Evolutionary conservation across 257 asterid genomes (phyloP), one percentile per base, ranked within the genome.

Genomic region (Nemophila menziesii): DNA sequence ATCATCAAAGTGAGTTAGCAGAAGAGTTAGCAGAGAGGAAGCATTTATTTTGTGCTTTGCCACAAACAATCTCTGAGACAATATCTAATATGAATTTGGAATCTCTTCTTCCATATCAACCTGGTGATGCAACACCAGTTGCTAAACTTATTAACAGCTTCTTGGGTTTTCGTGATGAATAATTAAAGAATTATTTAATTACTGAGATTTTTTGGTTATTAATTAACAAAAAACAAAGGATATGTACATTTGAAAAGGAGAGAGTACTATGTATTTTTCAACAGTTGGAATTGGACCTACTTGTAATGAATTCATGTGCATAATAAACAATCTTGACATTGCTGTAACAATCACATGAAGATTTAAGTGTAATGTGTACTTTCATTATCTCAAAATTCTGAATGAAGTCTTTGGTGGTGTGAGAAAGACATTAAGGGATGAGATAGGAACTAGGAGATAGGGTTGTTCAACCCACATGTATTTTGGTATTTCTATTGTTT

Each of bases 1-100:
- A 90, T 57, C 99, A 85, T 69, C 99, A 90, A 66, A 75, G 79
- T 2, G 96, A 90, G 65, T 69, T 90, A 37, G 96, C 98, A 17
- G 98, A 89, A 59, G 95, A 75, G 68, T 75, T 89, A 49, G 98
- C 95, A 0, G 83, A 76, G 47, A 59, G 83, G 60, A 81, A 73
- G 23, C 95, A 89, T 54, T 68, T 89, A 82, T 73, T 75, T 62
- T 84, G 85, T 24, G 86, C 93, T 73, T 69, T 67, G 17, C 97
- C 97, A 5, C 79, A 71, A 57, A 73, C 80, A 1, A 85, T 87
- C 12, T 58, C 60, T 34, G 67, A 66, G 60, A 78, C 78, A 20
- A 60, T 87, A n/a, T 61, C 69, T 0, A 55, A 72, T 6, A 69
- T 83, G 95, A 72, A 80, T 40, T 46, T 39, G 18, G 70, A 60